A percentile compares a stretch with the other conserved stretches of the same genome.
Evolutionary conservation across 257 asterid species (phyloP).

Genomic region (Anisodus acutangulus): DNA sequence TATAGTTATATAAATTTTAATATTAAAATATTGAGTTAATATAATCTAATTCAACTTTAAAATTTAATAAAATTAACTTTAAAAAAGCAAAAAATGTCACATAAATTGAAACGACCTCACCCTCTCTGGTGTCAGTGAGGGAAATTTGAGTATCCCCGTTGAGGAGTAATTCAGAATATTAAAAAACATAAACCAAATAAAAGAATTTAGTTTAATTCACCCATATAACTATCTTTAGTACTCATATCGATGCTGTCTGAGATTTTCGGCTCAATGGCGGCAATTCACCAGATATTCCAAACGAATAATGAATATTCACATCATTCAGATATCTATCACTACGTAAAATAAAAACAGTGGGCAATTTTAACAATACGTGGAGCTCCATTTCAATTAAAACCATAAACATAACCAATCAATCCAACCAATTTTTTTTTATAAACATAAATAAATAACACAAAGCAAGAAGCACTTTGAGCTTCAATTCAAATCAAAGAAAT

Average conservation of each 20-base stretch:
- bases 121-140: too few species aligned
- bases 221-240: not conserved
- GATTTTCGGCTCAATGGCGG: not conserved
- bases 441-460: too few species aligned
- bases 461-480: not conserved
- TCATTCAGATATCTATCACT: not conserved
- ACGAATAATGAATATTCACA: constrained; percentile 26
- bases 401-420: not conserved
- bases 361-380: constrained; percentile 6
- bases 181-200: not conserved
- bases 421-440: not conserved
- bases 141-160: too few species aligned
- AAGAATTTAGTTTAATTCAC: not conserved
- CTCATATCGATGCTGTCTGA: not conserved
- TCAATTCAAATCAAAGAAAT: not conserved
- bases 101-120: too few species aligned
- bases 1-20: too few species aligned
- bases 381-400: not conserved
- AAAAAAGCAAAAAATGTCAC: too few species aligned
- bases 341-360: not conserved
- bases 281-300: not conserved
- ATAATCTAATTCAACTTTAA: too few species aligned
- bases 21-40: too few species aligned
- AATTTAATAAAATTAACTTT: too few species aligned
- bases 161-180: not conserved